Conservation (phyloP, 352 stramenopile species). For the Globisporangium camurandrum region DNA sequence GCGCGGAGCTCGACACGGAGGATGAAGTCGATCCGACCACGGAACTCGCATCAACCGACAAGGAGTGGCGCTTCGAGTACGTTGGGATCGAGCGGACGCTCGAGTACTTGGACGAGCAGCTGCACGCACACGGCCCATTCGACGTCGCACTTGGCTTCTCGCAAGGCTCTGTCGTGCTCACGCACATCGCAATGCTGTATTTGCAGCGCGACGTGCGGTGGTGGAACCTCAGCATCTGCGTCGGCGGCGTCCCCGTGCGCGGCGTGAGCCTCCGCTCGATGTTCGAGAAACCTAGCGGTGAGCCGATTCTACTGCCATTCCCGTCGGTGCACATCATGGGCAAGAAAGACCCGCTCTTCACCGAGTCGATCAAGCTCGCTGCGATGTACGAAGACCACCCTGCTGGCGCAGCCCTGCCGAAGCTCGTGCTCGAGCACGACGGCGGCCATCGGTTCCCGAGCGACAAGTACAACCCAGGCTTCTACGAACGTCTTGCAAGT, state of each 20-base stretch:
- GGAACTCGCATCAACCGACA: slow-evolving; percentile 1
- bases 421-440: slow-evolving; percentile 31
- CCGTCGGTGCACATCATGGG: slow-evolving; percentile 46
- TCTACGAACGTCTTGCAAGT: slow-evolving; percentile 12
- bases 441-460: slow-evolving; percentile 30
- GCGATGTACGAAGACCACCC: slow-evolving; percentile 30
- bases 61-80: slow-evolving; percentile 12
- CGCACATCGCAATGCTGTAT: slow-evolving; percentile 53
- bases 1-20: slow-evolving; percentile 15
- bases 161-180: slow-evolving; percentile 63
- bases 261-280: slow-evolving; percentile 30
- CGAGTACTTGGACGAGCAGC: slow-evolving; percentile 49
- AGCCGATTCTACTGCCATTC: slow-evolving; percentile 31
- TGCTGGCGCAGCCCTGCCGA: slow-evolving; percentile 8
- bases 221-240: slow-evolving; percentile 50
- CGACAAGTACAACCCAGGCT: slow-evolving; percentile 7
- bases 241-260: slow-evolving; percentile 28
- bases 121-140: slow-evolving; percentile 52
- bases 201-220: slow-evolving; percentile 26
- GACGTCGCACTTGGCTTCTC: slow-evolving; percentile 77
- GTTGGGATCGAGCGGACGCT: slow-evolving; percentile 33
- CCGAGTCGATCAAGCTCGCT: slow-evolving; percentile 18
- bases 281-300: slow-evolving; percentile 34
- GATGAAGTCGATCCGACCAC: background rate
- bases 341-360: slow-evolving; percentile 23